phyloP scores from a whole-genome alignment of 495 filamentous ascomycete species.

The Talaromyces nanjingensis region DNA sequence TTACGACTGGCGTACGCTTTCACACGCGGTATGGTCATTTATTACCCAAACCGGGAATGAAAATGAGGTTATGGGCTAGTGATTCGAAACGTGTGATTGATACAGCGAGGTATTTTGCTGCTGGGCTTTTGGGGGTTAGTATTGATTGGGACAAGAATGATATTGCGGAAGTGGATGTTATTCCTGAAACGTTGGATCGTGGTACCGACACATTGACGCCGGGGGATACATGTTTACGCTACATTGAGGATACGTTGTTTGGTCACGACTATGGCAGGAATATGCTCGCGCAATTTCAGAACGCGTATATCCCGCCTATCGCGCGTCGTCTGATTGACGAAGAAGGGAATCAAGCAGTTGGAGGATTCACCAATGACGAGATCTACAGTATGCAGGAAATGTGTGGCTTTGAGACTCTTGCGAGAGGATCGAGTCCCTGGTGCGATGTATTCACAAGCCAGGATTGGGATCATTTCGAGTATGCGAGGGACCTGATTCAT shows the following conservation, averaged over 20 bases:
- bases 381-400: conserved; percentile 57
- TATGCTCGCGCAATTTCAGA: conserved; percentile 39
- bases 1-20: conserved; percentile 51
- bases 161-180: conserved; percentile 37
- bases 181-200: conserved; percentile 43
- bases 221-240: conserved; percentile 49
- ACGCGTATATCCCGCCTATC: conserved; percentile 42
- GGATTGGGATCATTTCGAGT: conserved; percentile 54
- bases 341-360: conserved; percentile 31
- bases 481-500: conserved; percentile 52
- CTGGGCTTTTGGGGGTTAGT: conserved; percentile 44
- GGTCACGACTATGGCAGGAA: conserved; percentile 45
- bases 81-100: conserved; percentile 50
- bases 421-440: conserved; percentile 49
- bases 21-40: conserved; percentile 47
- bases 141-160: conserved; percentile 35
- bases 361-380: conserved; percentile 33
- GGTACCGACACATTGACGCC: conserved; percentile 53
- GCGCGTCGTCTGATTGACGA: conserved; percentile 33
- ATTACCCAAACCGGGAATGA: conserved; percentile 12
- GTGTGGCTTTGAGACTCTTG: conserved; percentile 53
- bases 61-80: conserved; percentile 46
- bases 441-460: conserved; percentile 49
- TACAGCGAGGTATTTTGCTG: conserved; percentile 49
- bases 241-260: conserved; percentile 34